Evolutionary conservation across 148 eudicot genomes (phyloP), one percentile per base, ranked within the genome.

Genomic region (Chenopodium formosanum): DNA sequence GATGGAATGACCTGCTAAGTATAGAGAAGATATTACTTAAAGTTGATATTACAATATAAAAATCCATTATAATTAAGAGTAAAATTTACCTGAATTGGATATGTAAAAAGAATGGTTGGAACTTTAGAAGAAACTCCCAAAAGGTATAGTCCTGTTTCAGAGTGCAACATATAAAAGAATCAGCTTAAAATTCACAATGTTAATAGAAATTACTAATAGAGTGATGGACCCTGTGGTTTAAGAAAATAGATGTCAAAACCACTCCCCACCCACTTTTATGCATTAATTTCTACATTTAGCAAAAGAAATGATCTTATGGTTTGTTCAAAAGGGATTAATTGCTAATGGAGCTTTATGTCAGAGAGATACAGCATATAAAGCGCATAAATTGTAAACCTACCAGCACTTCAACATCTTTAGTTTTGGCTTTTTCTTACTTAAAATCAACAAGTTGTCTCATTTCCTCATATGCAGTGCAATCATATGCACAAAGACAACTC

Each of bases 101-200:
- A 95, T 65, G 97, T 93, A 75, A 87, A 66, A 75, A 94, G 90
- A 83, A 93, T 89, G 81, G 99, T 98, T 62, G 92, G 90, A 67
- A 97, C 73, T 90, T 97, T 97, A 62, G 99, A 97, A 82, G 93
- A 89, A 75, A 90, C 98, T 69, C 99, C 99, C 62, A 97, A 86
- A 62, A 90, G 31, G 95, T 95, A 83, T 97, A 92, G 77, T 97
- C 98, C 97, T 95, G 91, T 75, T 46, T 17, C 50, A 84, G 4
- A 50, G 48, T 44, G 40, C 37, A 79, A 82, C 53, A 76, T 75
- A 77, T 22, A 78, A 46, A 25, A 81, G 58, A 27, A 17, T 70
- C 72, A 62, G 29, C 60, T 64, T 25, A 44, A 50, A 53, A 37
- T 73, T 3, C 37, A 64, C 34, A 9, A 25, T 60, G 27, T 17